Evolutionary conservation across 305 asterid species (phyloP).

Genomic region (Fraxinus baroniana): DNA sequence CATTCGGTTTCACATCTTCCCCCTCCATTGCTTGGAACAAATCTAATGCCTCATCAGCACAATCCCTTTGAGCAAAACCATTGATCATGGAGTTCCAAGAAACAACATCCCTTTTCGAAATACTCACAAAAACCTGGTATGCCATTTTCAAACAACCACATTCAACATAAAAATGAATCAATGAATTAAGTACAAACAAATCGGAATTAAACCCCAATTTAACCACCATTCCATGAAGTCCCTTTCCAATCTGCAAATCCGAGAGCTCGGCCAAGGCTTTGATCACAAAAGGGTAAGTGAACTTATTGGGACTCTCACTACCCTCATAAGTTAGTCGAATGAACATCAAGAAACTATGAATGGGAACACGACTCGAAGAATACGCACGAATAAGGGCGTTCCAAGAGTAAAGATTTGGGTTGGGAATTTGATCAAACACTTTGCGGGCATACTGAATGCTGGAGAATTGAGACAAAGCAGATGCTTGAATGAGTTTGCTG

Average conservation of each 20-base stretch:
- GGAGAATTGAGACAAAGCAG: constrained; percentile 48
- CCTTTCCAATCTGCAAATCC: constrained; percentile 48
- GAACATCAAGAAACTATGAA: constrained; percentile 38
- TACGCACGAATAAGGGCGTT: constrained; percentile 68
- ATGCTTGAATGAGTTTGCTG: constrained; percentile 63
- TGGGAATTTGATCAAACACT: constrained; percentile 73
- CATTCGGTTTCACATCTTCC: constrained; percentile 53
- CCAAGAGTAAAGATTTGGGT: constrained; percentile 73
- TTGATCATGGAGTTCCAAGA: constrained; percentile 74
- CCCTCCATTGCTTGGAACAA: constrained; percentile 47
- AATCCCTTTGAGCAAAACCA: constrained; percentile 49
- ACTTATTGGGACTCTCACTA: constrained; percentile 55
- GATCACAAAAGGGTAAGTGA: constrained; percentile 73
- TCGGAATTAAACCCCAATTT: constrained; percentile 54
- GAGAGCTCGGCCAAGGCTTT: constrained; percentile 60
- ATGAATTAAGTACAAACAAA: constrained; percentile 54
- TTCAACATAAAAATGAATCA: constrained; percentile 63
- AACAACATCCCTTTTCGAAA: constrained; percentile 62
- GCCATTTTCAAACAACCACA: constrained; percentile 62
- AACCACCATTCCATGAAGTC: constrained; percentile 64
- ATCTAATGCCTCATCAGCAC: constrained; percentile 45
- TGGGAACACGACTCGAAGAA: constrained; percentile 43
- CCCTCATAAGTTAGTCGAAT: constrained; percentile 41
- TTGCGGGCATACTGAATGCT: constrained; percentile 59
- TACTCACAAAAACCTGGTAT: constrained; percentile 38